These are phyloP conservation scores for Sideroxylon spinosum DNA, from an alignment of 179 eudicot genomes.

Conservation along the genomic window DNA sequence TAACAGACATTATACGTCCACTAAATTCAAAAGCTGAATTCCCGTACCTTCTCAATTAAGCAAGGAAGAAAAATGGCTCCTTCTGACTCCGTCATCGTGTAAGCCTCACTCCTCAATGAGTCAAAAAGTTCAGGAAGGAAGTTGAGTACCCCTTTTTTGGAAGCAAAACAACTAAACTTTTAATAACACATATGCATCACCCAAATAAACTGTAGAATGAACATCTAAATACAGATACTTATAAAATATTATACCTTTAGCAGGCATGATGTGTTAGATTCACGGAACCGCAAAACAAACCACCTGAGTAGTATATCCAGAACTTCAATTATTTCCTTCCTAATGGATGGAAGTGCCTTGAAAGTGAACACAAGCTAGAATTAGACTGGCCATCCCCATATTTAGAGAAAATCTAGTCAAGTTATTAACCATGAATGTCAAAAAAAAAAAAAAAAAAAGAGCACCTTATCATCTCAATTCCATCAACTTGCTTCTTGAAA, in stretches of 20 bases:
- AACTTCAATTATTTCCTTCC: conserved; percentile 75
- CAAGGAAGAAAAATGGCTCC: conserved; percentile 90
- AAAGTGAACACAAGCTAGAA: conserved; percentile 1
- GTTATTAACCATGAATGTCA: background rate
- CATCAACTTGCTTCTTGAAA: conserved; percentile 95
- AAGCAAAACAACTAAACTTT: background rate
- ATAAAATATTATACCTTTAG: conserved; percentile 53
- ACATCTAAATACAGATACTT: background rate
- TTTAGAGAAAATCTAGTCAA: background rate
- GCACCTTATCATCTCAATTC: conserved; percentile 91
- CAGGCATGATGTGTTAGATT: conserved; percentile 90
- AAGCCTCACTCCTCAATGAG: conserved; percentile 71
- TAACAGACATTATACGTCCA: background rate
- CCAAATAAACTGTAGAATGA: background rate
- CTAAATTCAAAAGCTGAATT: background rate
- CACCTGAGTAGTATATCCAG: conserved; percentile 83
- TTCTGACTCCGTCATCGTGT: conserved; percentile 85
- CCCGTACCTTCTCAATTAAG: conserved; percentile 77
- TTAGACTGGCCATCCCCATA: background rate
- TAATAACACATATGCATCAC: background rate
- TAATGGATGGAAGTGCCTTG: conserved; percentile 76
- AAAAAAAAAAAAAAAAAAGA: background rate
- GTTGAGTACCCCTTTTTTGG: conserved; percentile 59
- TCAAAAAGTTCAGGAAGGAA: conserved; percentile 91
- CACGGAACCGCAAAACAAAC: conserved; percentile 91